A percentile compares a stretch with the other conserved stretches of the same genome.
Evolutionary conservation across 306 rosid genomes (phyloP).

Genomic region (Cyamopsis tetragonoloba): DNA sequence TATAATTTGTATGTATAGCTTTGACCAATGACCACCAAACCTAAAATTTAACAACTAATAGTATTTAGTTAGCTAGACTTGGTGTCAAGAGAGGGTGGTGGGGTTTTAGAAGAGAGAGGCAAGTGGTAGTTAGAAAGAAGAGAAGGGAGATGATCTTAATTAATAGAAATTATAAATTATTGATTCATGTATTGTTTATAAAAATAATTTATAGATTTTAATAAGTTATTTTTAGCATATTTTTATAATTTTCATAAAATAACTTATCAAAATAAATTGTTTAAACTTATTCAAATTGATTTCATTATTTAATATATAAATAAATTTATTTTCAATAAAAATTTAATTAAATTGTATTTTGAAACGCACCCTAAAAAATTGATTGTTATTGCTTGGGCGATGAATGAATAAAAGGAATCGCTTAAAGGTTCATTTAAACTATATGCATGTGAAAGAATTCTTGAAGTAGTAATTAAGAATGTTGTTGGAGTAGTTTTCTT

Average conservation of each 20-base stretch:
- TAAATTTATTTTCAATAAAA: too few species aligned
- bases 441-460: constrained; percentile 24
- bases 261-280: too few species aligned
- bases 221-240: too few species aligned
- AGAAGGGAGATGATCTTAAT: background rate
- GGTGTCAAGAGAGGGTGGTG: constrained; percentile 7
- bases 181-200: too few species aligned
- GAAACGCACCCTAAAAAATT: too few species aligned
- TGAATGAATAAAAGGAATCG: background rate
- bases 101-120: constrained; percentile 26
- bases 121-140: constrained; percentile 19
- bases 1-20: too few species aligned
- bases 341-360: too few species aligned
- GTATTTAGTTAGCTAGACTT: constrained; percentile 17
- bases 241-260: too few species aligned
- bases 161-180: background rate
- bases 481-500: constrained; percentile 33
- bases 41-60: background rate
- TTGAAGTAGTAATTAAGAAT: constrained; percentile 30
- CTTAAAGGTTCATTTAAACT: background rate
- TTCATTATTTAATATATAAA: too few species aligned
- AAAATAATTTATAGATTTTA: too few species aligned
- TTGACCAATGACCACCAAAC: background rate
- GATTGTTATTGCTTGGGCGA: too few species aligned
- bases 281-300: too few species aligned